phyloP scores from a whole-genome alignment of 768 basidiomycete species.

The Plicaturopsis crispa region DNA sequence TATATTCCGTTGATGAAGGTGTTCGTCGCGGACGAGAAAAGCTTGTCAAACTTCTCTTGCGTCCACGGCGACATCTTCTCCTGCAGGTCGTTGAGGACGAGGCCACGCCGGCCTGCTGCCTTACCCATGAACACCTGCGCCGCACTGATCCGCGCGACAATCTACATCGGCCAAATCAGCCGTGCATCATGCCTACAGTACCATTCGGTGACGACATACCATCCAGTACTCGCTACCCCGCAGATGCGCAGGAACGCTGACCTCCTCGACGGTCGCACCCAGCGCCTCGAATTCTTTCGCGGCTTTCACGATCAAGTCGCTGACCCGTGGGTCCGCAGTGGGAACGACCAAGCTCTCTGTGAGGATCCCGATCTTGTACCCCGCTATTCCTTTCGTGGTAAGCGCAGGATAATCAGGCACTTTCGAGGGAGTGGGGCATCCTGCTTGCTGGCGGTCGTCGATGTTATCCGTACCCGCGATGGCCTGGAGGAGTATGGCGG shows the following conservation, averaged over 20 bases:
- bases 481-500: constrained; percentile 8
- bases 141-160: constrained; percentile 7
- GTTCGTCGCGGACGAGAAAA: constrained; percentile 7
- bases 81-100: constrained; percentile 9
- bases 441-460: constrained; percentile 11
- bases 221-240: not conserved
- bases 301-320: constrained; percentile 2
- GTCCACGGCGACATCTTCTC: constrained; percentile 9
- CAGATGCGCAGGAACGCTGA: constrained; percentile 8
- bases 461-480: constrained; percentile 9
- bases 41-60: constrained; percentile 7
- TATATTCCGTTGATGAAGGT: constrained; percentile 3
- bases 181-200: too few relatives aligned
- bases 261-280: constrained; percentile 10
- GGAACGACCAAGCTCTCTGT: constrained; percentile 8
- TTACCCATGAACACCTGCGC: constrained; percentile 9
- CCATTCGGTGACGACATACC: not conserved
- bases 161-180: constrained; percentile 4
- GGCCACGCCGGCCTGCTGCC: constrained; percentile 7
- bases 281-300: constrained; percentile 5
- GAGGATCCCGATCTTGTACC: constrained; percentile 8
- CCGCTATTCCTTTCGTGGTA: constrained; percentile 3
- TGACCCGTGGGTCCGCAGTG: constrained; percentile 1
- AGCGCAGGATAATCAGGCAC: constrained; percentile 7
- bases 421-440: constrained; percentile 5